Evolutionary conservation across 1,284 basidiomycete species (phyloP), one percentile per base, ranked within the genome.

Genomic region (Boletus smithii): DNA sequence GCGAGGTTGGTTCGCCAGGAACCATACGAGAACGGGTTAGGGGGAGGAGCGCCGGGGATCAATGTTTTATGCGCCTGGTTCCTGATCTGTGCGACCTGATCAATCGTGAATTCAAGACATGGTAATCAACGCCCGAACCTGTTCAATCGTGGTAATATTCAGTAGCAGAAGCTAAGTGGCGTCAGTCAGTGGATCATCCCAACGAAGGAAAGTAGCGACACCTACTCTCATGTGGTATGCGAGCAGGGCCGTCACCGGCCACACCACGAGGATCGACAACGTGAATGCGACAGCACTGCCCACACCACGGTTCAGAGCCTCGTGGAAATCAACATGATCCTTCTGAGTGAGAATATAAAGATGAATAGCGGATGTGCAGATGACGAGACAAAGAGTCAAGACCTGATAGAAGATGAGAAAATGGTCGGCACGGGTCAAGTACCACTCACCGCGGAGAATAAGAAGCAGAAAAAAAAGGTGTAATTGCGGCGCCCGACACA

Each of bases 401-500:
- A 82, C 78, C 88, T 91, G 58, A 23, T 30, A 29, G 38, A 36
- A 49, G 46, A 44, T 57, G 37, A 49, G 36, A 44, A 24, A 35
- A 41, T 34, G 40, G 39, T 43, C 39, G 37, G 35, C 31, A 29
- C 8, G 24, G 41, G 43, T 49, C 36, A 13, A 41, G 37, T 24
- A 7, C 26, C 26, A 79, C 88, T 67, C 63, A 92, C 88, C 9
- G 80, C 77, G 29, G 80, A 78, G 40, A 84, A 67, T 23, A 97
- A 74, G 57, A 93, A 82, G 2, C 80, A 80, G 55, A 95, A 84
- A 70, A 97, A 97, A 18, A 85, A 79, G 20, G 90, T 88, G 67
- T 97, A 97, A 66, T 95, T 97, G 41, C 92, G 83, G 42, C 88
- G 80, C 4, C 94, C 93, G 37, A 97, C 77, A 62, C 93, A 97